Percentiles rank a stretch among this genome's conserved stretches.
phyloP scores from a whole-genome alignment of 1,284 basidiomycete genomes.

The Neolentinus lepideus region DNA sequence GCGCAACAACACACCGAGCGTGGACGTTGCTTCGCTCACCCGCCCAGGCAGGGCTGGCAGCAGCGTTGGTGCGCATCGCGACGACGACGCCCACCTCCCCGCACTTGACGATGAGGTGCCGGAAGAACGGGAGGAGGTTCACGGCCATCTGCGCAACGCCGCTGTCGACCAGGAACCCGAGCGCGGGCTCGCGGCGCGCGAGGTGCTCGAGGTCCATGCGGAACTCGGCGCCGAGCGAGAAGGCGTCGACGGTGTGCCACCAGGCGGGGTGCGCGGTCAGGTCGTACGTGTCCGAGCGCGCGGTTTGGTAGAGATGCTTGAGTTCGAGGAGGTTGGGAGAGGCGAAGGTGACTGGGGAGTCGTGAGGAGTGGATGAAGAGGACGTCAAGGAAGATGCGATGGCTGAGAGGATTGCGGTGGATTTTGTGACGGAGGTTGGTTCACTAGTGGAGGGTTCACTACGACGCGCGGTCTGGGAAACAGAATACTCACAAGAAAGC shows the following conservation, averaged over 20 bases:
- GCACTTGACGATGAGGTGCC: conserved; percentile 78
- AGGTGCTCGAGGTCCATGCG: conserved; percentile 58
- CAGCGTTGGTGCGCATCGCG: conserved; percentile 49
- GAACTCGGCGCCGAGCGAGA: conserved; percentile 58
- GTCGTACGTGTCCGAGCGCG: conserved; percentile 35
- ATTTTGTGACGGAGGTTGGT: conserved; percentile 85
- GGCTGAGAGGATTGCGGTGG: conserved; percentile 61
- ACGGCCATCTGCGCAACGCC: conserved; percentile 78
- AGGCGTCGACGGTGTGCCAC: conserved; percentile 59
- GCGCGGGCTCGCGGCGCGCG: conserved; percentile 38
- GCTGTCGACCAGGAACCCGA: conserved; percentile 58
- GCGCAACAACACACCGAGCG: conserved; percentile 44
- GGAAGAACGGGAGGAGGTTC: conserved; percentile 75
- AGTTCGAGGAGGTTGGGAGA: conserved; percentile 83
- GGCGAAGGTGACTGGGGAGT: conserved; percentile 54
- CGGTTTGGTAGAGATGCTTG: conserved; percentile 51
- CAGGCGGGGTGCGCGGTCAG: conserved; percentile 48
- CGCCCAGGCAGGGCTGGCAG: conserved; percentile 36
- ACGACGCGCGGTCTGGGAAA: conserved; percentile 1
- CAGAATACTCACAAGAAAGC: conserved; percentile 50
- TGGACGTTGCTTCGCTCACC: conserved; percentile 37
- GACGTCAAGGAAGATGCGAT: conserved; percentile 30
- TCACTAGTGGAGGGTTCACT: conserved; percentile 38
- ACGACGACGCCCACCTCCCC: conserved; percentile 62
- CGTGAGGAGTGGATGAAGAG: conserved; percentile 14